Evolutionary conservation across 176 grass and related monocot genomes (phyloP).

Genomic region (Cymbopogon citratus): DNA sequence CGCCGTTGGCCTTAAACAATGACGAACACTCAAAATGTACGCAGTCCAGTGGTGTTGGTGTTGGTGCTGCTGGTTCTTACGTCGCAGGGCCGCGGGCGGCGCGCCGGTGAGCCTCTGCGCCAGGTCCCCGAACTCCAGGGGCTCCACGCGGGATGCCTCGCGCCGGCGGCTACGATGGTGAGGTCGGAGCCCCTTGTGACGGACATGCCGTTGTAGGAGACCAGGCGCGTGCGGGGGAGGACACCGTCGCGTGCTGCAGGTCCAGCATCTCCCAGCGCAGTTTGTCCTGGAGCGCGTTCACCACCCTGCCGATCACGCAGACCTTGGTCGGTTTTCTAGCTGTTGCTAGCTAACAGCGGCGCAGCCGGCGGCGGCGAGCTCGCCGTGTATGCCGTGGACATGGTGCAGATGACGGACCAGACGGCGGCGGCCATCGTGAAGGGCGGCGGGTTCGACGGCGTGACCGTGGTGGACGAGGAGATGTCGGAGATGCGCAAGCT

Average conservation of each 20-base stretch:
- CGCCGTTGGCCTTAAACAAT: too few species aligned
- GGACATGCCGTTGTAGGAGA: too few species aligned
- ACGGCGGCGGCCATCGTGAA: constrained; percentile 49
- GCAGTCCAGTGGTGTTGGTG: not conserved
- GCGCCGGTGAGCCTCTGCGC: constrained; percentile 60
- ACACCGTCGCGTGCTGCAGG: too few species aligned
- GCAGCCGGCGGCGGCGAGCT: constrained; percentile 43
- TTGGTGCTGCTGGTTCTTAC: not conserved
- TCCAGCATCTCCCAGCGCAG: too few species aligned
- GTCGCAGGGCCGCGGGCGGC: not conserved
- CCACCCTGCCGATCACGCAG: too few species aligned
- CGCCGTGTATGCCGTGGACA: constrained; percentile 51
- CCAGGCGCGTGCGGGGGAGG: too few species aligned
- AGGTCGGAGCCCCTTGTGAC: too few species aligned
- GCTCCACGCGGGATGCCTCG: constrained; percentile 58
- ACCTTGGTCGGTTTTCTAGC: too few species aligned
- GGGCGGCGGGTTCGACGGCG: constrained; percentile 43
- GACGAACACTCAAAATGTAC: too few species aligned
- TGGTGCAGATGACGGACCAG: constrained; percentile 69
- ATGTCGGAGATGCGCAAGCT: constrained; percentile 52
- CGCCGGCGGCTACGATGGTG: too few species aligned
- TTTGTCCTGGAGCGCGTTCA: too few species aligned
- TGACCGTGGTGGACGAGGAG: constrained; percentile 64
- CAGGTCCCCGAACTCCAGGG: constrained; percentile 45
- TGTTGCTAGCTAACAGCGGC: too few species aligned